phyloP scores from a whole-genome alignment of 176 grass and related monocot species.

The Eleusine coracana region DNA sequence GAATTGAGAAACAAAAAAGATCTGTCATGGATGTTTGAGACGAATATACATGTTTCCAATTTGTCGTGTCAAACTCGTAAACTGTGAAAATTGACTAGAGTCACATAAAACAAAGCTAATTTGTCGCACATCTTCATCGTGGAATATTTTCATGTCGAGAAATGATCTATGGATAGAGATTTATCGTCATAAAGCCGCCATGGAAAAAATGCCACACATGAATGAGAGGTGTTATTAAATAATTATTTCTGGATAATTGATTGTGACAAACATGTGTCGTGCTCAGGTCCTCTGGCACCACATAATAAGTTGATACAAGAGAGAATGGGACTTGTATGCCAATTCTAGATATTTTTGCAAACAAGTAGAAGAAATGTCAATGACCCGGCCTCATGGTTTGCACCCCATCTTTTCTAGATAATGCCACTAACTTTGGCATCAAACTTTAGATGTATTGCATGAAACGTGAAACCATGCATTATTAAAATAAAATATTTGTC shows the following conservation, averaged over 20 bases:
- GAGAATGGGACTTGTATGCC: neutral
- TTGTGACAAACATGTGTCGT: neutral
- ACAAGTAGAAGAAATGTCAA: neutral
- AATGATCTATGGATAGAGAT: neutral
- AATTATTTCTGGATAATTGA: neutral
- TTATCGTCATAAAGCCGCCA: neutral
- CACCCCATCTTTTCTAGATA: neutral
- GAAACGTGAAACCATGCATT: neutral
- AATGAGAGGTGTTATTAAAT: neutral
- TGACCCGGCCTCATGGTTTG: neutral
- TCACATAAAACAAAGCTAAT: constrained; percentile 5
- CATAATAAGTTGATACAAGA: neutral
- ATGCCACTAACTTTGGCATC: neutral
- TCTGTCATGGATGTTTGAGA: neutral
- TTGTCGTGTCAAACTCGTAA: neutral
- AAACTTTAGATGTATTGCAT: neutral
- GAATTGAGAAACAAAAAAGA: neutral
- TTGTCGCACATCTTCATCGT: neutral
- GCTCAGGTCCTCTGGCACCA: neutral
- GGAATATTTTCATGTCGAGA: neutral
- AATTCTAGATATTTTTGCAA: neutral
- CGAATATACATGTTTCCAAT: neutral
- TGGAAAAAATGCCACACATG: neutral
- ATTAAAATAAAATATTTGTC: too few species aligned
- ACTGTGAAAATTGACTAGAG: constrained; percentile 12